phyloP scores from a whole-genome alignment of 176 grass and related monocot genomes.

The Bolboschoenus planiculmis region DNA sequence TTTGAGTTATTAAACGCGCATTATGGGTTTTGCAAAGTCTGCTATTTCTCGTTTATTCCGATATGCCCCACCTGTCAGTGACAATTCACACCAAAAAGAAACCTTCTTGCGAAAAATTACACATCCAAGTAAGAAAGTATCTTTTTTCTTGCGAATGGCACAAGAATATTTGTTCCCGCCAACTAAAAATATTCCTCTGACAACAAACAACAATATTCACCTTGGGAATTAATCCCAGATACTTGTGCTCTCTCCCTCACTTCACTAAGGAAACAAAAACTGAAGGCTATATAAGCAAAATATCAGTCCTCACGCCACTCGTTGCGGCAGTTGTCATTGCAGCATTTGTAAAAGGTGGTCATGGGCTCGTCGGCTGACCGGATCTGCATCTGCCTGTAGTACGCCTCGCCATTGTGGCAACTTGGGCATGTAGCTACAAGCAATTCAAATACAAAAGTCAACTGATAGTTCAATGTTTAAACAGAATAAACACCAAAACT shows the following conservation, averaged over 20 bases:
- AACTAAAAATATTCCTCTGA: no score
- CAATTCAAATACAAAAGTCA: not conserved
- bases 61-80: no score
- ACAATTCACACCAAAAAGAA: no score
- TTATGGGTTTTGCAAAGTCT: no score
- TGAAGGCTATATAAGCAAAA: not conserved
- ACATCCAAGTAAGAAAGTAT: no score
- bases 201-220: not conserved
- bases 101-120: no score
- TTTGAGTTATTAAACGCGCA: no score
- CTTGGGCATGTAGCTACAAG: conserved; percentile 53
- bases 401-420: conserved; percentile 53
- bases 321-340: conserved; percentile 34
- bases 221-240: not conserved
- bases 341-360: conserved; percentile 51
- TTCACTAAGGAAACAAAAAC: not conserved
- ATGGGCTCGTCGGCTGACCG: conserved; percentile 63
- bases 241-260: not conserved
- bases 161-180: not conserved
- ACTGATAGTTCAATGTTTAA: not conserved
- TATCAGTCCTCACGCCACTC: conserved; percentile 57
- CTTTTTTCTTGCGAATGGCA: not conserved
- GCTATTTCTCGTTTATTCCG: no score
- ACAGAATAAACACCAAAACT: not conserved
- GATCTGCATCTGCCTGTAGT: conserved; percentile 48